A percentile compares a stretch with the other conserved stretches of the same genome.
These are phyloP conservation scores for Tetrapisispora namnaoensis DNA, from an alignment of 805 yeast genomes.

Conservation along the genomic window DNA sequence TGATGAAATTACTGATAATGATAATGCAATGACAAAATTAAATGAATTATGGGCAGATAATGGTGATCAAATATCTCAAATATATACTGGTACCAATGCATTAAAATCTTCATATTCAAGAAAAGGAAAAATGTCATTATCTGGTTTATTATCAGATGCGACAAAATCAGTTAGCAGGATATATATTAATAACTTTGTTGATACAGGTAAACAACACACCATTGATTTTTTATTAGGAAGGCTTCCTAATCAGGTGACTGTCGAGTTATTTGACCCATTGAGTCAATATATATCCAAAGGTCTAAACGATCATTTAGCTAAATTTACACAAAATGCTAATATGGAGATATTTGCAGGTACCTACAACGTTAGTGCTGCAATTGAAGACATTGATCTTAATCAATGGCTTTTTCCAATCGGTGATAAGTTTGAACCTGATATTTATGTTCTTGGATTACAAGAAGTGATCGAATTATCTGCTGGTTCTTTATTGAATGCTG, in stretches of 20 bases:
- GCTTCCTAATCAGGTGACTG: conserved; percentile 57
- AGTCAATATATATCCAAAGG: conserved; percentile 65
- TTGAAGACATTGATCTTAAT: conserved; percentile 44
- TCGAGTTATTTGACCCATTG: conserved; percentile 74
- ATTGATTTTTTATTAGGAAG: conserved; percentile 82
- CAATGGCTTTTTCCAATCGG: conserved; percentile 77
- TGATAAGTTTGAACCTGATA: conserved; percentile 50
- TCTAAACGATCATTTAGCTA: conserved; percentile 32
- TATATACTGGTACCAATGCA: conserved; percentile 96
- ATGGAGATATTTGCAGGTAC: conserved; percentile 73
- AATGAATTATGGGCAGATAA: conserved; percentile 95
- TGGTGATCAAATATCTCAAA: conserved; percentile 92
- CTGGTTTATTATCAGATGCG: conserved; percentile 92
- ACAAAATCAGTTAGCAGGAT: conserved; percentile 90
- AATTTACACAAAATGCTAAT: conserved; percentile 50
- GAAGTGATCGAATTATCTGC: conserved; percentile 91
- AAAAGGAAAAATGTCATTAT: conserved; percentile 90
- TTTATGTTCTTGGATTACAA: conserved; percentile 82
- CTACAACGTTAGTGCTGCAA: conserved; percentile 69
- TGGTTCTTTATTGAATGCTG: conserved; percentile 78
- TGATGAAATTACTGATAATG: conserved; percentile 24
- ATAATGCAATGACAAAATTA: conserved; percentile 60
- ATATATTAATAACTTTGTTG: conserved; percentile 92
- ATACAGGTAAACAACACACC: conserved; percentile 75
- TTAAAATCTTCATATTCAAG: conserved; percentile 88